phyloP scores from a whole-genome alignment of 805 yeast genomes.

The Barnettozyma californica region DNA sequence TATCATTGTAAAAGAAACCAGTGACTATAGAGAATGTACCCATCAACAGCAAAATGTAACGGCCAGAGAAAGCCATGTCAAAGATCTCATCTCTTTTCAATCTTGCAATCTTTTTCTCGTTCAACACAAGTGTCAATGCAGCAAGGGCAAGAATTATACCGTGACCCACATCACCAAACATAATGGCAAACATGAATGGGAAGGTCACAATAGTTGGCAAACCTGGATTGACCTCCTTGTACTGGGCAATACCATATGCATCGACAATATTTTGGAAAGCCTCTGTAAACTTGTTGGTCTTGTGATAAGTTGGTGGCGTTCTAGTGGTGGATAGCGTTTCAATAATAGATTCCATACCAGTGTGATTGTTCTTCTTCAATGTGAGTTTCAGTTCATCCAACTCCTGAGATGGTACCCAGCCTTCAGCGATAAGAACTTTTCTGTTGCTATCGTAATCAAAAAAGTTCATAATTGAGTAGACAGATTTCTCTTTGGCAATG shows the following conservation, averaged over 20 bases:
- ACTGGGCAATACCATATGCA: constrained; percentile 90
- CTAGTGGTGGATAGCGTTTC: constrained; percentile 60
- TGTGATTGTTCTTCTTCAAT: constrained; percentile 60
- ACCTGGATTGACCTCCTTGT: constrained; percentile 95
- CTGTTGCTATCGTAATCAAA: constrained; percentile 74
- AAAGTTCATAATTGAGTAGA: constrained; percentile 75
- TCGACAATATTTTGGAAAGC: constrained; percentile 94
- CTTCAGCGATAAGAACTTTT: constrained; percentile 83
- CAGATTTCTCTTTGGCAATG: constrained; percentile 76
- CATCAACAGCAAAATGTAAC: constrained; percentile 88
- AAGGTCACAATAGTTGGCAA: constrained; percentile 91
- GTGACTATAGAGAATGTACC: constrained; percentile 94
- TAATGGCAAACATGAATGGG: constrained; percentile 97
- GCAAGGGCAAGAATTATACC: constrained; percentile 78
- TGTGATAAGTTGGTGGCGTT: constrained; percentile 92
- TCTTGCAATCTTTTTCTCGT: constrained; percentile 64
- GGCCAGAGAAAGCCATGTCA: constrained; percentile 93
- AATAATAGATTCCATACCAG: constrained; percentile 55
- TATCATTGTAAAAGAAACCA: constrained; percentile 88
- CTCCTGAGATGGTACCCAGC: constrained; percentile 90
- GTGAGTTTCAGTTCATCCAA: constrained; percentile 53
- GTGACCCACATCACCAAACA: constrained; percentile 99
- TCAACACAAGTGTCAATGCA: constrained; percentile 63
- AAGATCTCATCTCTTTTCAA: constrained; percentile 86
- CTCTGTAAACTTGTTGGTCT: constrained; percentile 88